These are phyloP conservation scores for Epichloe baconii DNA, from an alignment of 2,329 filamentous ascomycete species.

Conservation along the genomic window DNA sequence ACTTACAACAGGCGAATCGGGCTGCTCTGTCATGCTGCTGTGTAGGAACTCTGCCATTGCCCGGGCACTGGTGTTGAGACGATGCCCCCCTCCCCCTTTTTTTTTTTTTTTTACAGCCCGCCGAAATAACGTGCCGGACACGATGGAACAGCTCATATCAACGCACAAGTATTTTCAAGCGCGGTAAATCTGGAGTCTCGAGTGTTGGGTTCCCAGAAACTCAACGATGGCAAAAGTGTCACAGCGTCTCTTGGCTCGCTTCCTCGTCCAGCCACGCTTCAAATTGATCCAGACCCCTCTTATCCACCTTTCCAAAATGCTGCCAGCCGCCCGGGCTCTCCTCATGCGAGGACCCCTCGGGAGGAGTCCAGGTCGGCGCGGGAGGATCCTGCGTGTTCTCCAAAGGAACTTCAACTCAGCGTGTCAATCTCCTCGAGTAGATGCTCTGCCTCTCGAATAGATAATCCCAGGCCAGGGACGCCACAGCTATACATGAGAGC, in stretches of 20 bases:
- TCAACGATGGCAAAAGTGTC: slow-evolving; percentile 37
- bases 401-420: no score
- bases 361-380: no score
- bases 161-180: slow-evolving; percentile 26
- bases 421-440: no score
- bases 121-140: no score
- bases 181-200: slow-evolving; percentile 19
- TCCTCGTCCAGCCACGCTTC: slow-evolving; percentile 31
- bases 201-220: slow-evolving; percentile 24
- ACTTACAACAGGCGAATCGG: slow-evolving; percentile 21
- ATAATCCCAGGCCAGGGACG: no score
- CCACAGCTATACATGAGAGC: no score
- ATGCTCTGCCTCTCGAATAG: no score
- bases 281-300: slow-evolving; percentile 14
- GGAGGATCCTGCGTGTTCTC: no score
- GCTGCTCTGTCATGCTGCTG: slow-evolving; percentile 11
- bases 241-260: slow-evolving; percentile 20
- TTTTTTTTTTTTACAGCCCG: no score
- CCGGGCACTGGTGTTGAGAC: slow-evolving; percentile 31
- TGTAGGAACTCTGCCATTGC: slow-evolving; percentile 28
- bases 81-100: background rate
- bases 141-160: background rate
- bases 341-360: slow-evolving; percentile 12
- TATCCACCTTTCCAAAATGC: no score
- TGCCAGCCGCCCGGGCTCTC: no score